phyloP scores from a whole-genome alignment of 495 filamentous ascomycete species.

The Parathielavia appendiculata region DNA sequence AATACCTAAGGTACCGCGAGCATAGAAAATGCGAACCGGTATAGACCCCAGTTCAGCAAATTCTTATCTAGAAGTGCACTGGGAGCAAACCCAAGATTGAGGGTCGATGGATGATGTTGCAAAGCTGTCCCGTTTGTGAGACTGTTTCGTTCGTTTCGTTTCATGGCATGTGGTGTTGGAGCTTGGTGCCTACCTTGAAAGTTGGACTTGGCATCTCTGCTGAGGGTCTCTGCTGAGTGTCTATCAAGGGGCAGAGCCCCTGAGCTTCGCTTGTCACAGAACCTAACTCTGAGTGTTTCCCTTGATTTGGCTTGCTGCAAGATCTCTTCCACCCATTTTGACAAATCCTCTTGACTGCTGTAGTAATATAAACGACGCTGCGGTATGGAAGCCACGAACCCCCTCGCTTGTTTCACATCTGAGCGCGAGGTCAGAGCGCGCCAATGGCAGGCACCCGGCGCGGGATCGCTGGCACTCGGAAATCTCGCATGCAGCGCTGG shows the following conservation, averaged over 20 bases:
- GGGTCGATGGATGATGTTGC: not conserved
- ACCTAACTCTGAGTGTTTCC: not conserved
- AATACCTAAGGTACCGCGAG: too few relatives aligned
- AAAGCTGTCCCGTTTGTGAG: not conserved
- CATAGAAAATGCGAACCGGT: too few relatives aligned
- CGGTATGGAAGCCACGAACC: too few relatives aligned
- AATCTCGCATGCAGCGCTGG: conserved; percentile 13
- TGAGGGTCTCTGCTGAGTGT: not conserved
- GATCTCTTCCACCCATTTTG: not conserved
- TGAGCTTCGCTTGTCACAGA: not conserved
- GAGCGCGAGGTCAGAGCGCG: conserved; percentile 22
- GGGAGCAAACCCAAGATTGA: too few relatives aligned
- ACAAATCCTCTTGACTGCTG: not conserved
- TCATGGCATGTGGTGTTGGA: not conserved
- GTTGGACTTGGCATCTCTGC: not conserved
- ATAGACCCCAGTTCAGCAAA: too few relatives aligned
- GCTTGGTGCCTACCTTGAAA: not conserved
- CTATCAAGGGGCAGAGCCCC: not conserved
- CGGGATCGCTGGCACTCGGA: conserved; percentile 23
- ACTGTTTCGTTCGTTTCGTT: conserved; percentile 10
- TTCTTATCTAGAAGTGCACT: too few relatives aligned
- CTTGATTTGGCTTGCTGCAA: not conserved
- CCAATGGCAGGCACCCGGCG: conserved; percentile 30
- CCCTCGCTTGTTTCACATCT: conserved; percentile 41
- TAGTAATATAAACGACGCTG: too few relatives aligned